phyloP scores from a whole-genome alignment of 257 asterid species.

The Jasminum sambac region DNA sequence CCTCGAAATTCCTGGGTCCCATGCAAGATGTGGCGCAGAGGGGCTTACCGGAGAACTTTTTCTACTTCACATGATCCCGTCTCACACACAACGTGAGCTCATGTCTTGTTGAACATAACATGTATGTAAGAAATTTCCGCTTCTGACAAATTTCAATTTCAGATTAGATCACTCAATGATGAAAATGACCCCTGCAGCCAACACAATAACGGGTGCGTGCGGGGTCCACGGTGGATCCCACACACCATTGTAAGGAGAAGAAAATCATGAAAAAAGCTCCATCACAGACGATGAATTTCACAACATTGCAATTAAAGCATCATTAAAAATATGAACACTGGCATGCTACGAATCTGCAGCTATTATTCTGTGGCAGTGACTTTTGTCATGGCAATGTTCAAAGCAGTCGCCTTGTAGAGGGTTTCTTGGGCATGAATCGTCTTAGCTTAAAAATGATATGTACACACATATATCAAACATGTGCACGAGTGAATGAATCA shows the following conservation, averaged over 20 bases:
- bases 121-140: too few relatives aligned
- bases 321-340: background rate
- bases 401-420: background rate
- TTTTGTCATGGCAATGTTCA: background rate
- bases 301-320: background rate
- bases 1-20: background rate
- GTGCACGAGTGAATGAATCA: background rate
- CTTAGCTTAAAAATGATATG: background rate
- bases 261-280: background rate
- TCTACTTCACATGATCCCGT: background rate
- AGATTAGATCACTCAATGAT: too few relatives aligned
- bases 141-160: background rate
- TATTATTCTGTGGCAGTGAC: background rate
- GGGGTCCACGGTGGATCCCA: too few relatives aligned
- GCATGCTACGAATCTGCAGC: background rate
- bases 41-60: background rate
- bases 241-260: too few relatives aligned
- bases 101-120: background rate
- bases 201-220: too few relatives aligned
- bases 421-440: background rate
- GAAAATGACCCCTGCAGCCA: too few relatives aligned
- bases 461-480: background rate
- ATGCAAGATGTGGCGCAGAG: background rate
- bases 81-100: background rate
- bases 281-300: background rate